A percentile compares a stretch with the other conserved stretches of the same genome.
Evolutionary conservation across 495 filamentous ascomycete genomes (phyloP).

Genomic region (Penicillium odoratum): DNA sequence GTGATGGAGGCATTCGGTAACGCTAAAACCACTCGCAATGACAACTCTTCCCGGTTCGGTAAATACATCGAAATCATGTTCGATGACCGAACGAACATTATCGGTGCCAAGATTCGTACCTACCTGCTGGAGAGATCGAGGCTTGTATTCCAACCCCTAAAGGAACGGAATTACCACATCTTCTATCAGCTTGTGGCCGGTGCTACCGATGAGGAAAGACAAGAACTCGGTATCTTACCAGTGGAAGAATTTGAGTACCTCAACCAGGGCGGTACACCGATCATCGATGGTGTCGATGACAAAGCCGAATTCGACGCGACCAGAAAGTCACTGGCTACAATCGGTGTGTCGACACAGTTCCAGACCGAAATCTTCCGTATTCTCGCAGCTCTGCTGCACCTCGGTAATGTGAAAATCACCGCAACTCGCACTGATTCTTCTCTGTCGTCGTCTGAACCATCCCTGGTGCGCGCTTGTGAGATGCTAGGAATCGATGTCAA

Average conservation of each 20-base stretch:
- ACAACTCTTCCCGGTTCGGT: constrained; percentile 98
- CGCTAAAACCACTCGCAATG: constrained; percentile 97
- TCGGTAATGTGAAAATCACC: constrained; percentile 94
- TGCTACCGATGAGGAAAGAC: constrained; percentile 78
- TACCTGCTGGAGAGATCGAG: constrained; percentile 95
- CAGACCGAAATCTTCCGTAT: constrained; percentile 89
- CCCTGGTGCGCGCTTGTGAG: constrained; percentile 75
- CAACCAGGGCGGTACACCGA: constrained; percentile 89
- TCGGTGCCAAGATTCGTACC: constrained; percentile 94
- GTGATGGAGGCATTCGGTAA: constrained; percentile 99
- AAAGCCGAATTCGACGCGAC: constrained; percentile 89
- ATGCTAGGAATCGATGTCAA: constrained; percentile 84
- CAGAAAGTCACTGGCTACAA: constrained; percentile 78
- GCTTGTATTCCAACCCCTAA: constrained; percentile 96
- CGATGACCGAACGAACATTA: constrained; percentile 91
- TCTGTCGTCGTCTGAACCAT: constrained; percentile 76
- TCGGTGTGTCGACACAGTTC: constrained; percentile 72
- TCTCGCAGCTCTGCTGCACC: constrained; percentile 87
- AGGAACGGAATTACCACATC: constrained; percentile 98
- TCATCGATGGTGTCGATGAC: constrained; percentile 95
- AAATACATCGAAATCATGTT: constrained; percentile 99
- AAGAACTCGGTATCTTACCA: constrained; percentile 72
- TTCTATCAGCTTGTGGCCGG: constrained; percentile 99
- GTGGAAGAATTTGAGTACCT: constrained; percentile 93
- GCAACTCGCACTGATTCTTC: constrained; percentile 85